Conservation (phyloP, 805 yeast species). For the Hanseniaspora valbyensis region DNA sequence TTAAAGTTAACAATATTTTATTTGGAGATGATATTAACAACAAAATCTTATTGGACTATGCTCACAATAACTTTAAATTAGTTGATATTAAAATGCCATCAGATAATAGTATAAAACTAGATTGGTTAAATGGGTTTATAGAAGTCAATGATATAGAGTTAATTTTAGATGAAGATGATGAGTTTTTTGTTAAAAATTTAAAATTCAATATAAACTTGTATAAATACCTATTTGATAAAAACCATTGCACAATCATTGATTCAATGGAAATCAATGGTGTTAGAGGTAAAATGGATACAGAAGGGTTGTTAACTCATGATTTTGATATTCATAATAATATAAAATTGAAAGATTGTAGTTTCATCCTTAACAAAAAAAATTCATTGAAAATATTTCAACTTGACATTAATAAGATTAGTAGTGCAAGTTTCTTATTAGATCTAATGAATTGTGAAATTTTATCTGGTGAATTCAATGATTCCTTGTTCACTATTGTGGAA, state of each 20-base stretch:
- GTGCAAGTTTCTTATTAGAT: slow-evolving; percentile 50
- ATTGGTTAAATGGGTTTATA: slow-evolving; percentile 9
- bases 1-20: slow-evolving; percentile 1
- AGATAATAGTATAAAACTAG: background rate
- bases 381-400: slow-evolving; percentile 53
- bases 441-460: slow-evolving; percentile 58
- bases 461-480: slow-evolving; percentile 63
- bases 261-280: slow-evolving; percentile 6
- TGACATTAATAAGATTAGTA: slow-evolving; percentile 50
- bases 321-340: slow-evolving; percentile 7
- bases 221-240: slow-evolving; percentile 20
- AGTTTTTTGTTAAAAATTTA: slow-evolving; percentile 16
- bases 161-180: background rate
- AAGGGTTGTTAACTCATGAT: background rate
- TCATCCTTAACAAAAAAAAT: slow-evolving; percentile 16
- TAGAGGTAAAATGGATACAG: slow-evolving; percentile 3
- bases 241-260: background rate
- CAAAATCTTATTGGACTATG: background rate
- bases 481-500: slow-evolving; percentile 67
- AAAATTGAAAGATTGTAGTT: slow-evolving; percentile 4
- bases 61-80: background rate
- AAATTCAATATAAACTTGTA: slow-evolving; percentile 26
- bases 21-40: slow-evolving; percentile 1
- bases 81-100: background rate
- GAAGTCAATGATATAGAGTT: background rate